These are phyloP conservation scores for Rhypophila decipiens DNA, from an alignment of 495 filamentous ascomycete genomes.

Conservation along the genomic window DNA sequence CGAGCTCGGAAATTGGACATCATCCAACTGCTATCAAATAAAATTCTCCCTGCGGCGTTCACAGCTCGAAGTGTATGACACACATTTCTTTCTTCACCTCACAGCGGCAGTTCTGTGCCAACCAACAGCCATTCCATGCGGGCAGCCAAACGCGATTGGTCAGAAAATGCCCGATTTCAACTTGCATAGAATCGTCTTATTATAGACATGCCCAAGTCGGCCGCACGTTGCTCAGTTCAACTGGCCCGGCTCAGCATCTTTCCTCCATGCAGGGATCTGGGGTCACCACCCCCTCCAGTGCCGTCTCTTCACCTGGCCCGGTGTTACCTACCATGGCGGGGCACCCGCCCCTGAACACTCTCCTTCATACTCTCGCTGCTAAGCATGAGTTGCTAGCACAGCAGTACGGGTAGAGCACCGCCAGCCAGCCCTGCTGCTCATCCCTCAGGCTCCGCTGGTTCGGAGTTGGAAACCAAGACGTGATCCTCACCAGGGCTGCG, in stretches of 20 bases:
- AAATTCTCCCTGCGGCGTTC: too few relatives aligned
- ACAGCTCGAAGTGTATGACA: too few relatives aligned
- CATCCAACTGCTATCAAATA: too few relatives aligned
- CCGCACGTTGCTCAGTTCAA: constrained; percentile 4
- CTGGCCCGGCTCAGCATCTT: constrained; percentile 10
- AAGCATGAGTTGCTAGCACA: not conserved
- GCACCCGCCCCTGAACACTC: not conserved
- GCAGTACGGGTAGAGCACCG: too few relatives aligned
- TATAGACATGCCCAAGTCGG: constrained; percentile 20
- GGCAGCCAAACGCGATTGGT: not conserved
- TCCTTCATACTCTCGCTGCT: not conserved
- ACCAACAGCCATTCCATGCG: not conserved
- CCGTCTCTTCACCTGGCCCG: not conserved
- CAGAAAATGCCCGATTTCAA: constrained; percentile 1
- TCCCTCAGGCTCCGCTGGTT: not conserved
- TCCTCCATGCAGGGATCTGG: constrained; percentile 4
- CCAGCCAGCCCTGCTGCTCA: too few relatives aligned
- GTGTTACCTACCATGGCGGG: constrained; percentile 5
- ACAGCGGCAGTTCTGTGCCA: not conserved
- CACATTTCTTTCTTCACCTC: not conserved
- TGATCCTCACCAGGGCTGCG: constrained; percentile 5
- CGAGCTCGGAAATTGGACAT: too few relatives aligned
- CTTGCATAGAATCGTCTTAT: constrained; percentile 15
- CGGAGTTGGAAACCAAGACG: not conserved
- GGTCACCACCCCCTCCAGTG: constrained; percentile 1